Conservation (phyloP, 495 filamentous ascomycete species). For the Annulohypoxylon bovei region DNA sequence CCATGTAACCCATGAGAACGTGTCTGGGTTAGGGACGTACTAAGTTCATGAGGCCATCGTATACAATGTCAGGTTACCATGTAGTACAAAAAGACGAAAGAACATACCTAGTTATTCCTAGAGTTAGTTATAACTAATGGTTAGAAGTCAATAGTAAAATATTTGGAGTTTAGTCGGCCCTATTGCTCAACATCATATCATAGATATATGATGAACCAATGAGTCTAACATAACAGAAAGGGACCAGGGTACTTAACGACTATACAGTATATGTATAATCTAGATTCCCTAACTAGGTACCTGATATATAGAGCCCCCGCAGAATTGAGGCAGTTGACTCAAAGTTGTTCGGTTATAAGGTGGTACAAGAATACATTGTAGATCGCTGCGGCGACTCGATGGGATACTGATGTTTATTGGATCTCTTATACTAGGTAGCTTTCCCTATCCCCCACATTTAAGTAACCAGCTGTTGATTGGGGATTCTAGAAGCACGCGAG, state of each 20-base stretch:
- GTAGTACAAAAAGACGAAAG: not conserved
- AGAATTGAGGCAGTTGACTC: not conserved
- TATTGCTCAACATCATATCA: not conserved
- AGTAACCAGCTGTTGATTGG: not conserved
- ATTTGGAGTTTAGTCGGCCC: not conserved
- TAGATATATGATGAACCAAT: not conserved
- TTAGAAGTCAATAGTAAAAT: not conserved
- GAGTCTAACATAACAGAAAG: not conserved
- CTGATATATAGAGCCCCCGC: not conserved
- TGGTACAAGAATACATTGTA: not conserved
- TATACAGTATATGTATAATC: not conserved
- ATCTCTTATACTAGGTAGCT: slow-evolving; percentile 14
- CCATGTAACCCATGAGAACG: not conserved
- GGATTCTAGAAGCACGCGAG: slow-evolving; percentile 1
- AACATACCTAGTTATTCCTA: not conserved
- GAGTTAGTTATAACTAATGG: not conserved
- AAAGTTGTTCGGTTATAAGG: not conserved
- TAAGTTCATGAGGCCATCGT: not conserved
- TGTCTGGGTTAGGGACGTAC: not conserved
- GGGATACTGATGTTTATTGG: not conserved
- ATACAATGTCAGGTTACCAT: not conserved
- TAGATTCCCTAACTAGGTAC: too few relatives aligned
- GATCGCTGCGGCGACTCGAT: not conserved
- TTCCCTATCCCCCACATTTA: slow-evolving; percentile 12
- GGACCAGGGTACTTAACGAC: not conserved